These are phyloP conservation scores for Vaccinium myrtillus DNA, from an alignment of 148 eudicot genomes.

Conservation along the genomic window DNA sequence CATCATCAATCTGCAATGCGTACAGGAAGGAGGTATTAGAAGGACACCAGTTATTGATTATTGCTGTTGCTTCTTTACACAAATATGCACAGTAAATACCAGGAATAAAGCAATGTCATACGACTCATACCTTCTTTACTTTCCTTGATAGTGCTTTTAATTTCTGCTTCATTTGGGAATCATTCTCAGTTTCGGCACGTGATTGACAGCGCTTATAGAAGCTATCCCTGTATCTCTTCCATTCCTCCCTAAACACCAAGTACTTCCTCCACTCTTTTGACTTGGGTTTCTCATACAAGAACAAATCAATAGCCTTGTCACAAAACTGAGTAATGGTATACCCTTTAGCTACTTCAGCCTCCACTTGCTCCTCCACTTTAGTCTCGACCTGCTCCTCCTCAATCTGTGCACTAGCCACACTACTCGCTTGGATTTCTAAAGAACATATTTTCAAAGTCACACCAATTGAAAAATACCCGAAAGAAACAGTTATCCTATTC, in stretches of 20 bases:
- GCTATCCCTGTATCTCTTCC: constrained; percentile 74
- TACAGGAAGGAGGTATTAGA: background rate
- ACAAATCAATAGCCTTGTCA: constrained; percentile 87
- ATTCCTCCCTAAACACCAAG: constrained; percentile 81
- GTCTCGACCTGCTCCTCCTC: constrained; percentile 47
- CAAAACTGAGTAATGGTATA: constrained; percentile 76
- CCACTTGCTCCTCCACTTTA: constrained; percentile 44
- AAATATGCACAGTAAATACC: background rate
- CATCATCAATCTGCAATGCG: constrained; percentile 85
- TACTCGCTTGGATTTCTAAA: constrained; percentile 22
- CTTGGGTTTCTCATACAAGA: constrained; percentile 80
- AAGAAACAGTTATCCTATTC: background rate
- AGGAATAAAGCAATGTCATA: background rate
- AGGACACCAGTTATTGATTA: background rate
- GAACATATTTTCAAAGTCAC: background rate
- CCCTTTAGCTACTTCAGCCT: constrained; percentile 77
- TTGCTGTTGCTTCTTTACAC: background rate
- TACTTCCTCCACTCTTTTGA: constrained; percentile 84
- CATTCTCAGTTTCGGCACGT: constrained; percentile 59
- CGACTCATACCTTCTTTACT: constrained; percentile 63
- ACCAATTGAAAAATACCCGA: background rate
- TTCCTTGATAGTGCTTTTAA: constrained; percentile 49
- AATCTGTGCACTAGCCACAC: constrained; percentile 26
- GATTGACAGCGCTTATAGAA: constrained; percentile 67
- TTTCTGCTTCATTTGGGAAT: constrained; percentile 56